A percentile compares a stretch with the other conserved stretches of the same genome.
Evolutionary conservation across 169 alveolate species (phyloP).

Genomic region (Amoebophrya sp.): DNA sequence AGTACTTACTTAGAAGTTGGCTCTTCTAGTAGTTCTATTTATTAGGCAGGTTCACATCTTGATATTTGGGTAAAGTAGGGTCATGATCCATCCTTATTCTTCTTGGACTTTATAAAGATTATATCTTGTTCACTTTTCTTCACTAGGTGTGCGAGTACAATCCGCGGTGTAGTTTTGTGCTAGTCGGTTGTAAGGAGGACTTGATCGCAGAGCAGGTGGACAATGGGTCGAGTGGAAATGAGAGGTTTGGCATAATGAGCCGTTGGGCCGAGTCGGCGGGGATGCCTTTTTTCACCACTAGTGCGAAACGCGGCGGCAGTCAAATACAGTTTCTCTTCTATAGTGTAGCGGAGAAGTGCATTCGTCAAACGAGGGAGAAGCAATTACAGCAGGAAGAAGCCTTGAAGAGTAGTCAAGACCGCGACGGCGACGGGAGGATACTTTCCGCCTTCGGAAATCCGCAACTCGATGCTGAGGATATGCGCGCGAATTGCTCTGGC

Average conservation of each 20-base stretch:
- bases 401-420: not conserved
- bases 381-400: not conserved
- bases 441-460: not conserved
- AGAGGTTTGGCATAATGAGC: not conserved
- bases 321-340: not conserved
- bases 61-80: too few species aligned
- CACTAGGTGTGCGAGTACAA: not conserved
- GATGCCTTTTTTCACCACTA: not conserved
- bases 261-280: conserved; percentile 16
- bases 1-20: too few species aligned
- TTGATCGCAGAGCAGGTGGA: not conserved
- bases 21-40: too few species aligned
- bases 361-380: not conserved
- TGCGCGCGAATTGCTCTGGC: not conserved
- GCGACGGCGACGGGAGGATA: not conserved
- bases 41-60: too few species aligned
- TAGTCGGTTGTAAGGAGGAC: conserved; percentile 1
- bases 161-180: not conserved
- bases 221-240: not conserved
- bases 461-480: not conserved
- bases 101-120: too few species aligned
- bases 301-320: not conserved
- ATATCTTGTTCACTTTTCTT: too few species aligned
- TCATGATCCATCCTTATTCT: too few species aligned
- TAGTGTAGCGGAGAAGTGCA: not conserved